Conservation (phyloP, 2,329 filamentous ascomycete genomes). For the Botrytis fabae region DNA sequence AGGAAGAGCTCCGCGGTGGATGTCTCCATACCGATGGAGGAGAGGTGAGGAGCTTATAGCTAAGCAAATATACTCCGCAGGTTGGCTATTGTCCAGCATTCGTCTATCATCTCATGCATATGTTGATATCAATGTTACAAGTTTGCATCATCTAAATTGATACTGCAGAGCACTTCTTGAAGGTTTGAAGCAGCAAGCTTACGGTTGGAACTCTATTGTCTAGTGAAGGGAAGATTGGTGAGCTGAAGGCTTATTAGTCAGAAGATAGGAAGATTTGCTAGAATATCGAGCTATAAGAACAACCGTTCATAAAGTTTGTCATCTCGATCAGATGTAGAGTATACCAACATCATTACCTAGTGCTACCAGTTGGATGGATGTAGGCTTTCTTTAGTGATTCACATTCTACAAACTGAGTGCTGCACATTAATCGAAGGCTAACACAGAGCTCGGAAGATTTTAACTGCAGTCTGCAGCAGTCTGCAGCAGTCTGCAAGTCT, state of each 20-base stretch:
- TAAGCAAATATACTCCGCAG: background rate
- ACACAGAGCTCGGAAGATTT: background rate
- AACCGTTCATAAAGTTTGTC: background rate
- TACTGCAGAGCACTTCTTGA: background rate
- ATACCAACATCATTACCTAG: constrained; percentile 1
- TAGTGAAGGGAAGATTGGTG: background rate
- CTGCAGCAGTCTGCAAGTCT: background rate
- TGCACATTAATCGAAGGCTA: background rate
- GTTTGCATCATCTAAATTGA: background rate
- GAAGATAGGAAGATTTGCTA: background rate
- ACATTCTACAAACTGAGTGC: background rate
- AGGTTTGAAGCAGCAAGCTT: background rate
- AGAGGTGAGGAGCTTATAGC: background rate
- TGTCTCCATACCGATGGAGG: background rate
- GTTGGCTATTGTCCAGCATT: background rate
- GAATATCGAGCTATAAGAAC: background rate
- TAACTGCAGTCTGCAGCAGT: background rate
- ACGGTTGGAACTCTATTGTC: background rate
- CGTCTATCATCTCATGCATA: background rate
- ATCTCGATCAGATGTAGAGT: background rate
- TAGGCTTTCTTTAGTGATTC: background rate
- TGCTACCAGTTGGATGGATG: background rate
- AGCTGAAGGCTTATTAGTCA: background rate
- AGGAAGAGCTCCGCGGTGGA: background rate
- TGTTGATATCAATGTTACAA: background rate